These are phyloP conservation scores for Suhomyces choctaworum DNA, from an alignment of 1,139 yeast species.

Conservation along the genomic window DNA sequence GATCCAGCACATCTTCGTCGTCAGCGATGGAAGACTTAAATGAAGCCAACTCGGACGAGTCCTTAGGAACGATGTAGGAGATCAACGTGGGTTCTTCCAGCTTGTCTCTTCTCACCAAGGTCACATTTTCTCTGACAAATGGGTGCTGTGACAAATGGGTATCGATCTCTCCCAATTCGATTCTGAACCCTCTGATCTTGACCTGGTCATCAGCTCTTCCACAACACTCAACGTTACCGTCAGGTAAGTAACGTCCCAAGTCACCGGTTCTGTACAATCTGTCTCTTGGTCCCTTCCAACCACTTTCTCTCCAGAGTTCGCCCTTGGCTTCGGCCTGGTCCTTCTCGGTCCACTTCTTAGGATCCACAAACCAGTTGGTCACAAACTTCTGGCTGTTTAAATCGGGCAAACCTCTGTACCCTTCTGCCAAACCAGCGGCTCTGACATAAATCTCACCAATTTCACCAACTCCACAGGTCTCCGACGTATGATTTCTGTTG, in stretches of 20 bases:
- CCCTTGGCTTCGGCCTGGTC: constrained; percentile 44
- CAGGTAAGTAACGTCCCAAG: constrained; percentile 92
- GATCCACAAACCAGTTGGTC: constrained; percentile 82
- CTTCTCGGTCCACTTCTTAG: constrained; percentile 56
- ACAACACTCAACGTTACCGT: constrained; percentile 96
- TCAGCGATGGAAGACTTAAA: constrained; percentile 45
- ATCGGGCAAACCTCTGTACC: constrained; percentile 89
- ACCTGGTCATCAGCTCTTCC: constrained; percentile 99
- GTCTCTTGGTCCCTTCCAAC: constrained; percentile 94
- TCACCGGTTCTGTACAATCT: constrained; percentile 96
- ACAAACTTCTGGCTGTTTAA: constrained; percentile 84
- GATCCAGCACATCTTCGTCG: constrained; percentile 47
- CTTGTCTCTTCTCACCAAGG: constrained; percentile 89
- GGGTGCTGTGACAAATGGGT: constrained; percentile 95
- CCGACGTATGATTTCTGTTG: constrained; percentile 81
- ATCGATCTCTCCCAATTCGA: constrained; percentile 96
- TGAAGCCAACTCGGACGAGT: constrained; percentile 52
- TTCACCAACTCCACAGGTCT: constrained; percentile 97
- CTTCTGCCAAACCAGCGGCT: constrained; percentile 97
- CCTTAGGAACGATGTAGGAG: constrained; percentile 89
- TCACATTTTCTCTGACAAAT: constrained; percentile 84
- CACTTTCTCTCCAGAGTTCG: constrained; percentile 72
- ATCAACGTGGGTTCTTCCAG: constrained; percentile 90
- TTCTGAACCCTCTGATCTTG: constrained; percentile 96
- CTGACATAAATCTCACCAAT: constrained; percentile 98